Evolutionary conservation across 306 rosid genomes (phyloP).

Genomic region (Malus sieversii): DNA sequence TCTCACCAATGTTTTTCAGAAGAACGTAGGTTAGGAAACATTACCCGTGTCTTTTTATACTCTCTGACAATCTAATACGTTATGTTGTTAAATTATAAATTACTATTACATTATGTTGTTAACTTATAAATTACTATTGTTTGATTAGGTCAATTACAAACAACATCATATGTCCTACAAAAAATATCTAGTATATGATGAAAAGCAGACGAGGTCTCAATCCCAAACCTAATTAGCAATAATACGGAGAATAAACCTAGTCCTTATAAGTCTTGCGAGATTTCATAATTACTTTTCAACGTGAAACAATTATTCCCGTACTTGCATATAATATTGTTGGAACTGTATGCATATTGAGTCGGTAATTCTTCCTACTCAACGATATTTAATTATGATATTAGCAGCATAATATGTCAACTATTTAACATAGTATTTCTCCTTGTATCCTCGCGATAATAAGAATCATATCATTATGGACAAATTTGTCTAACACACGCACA

Average conservation of each 20-base stretch:
- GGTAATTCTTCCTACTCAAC: neutral
- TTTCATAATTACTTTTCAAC: neutral
- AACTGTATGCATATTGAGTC: neutral
- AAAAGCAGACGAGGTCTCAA: neutral
- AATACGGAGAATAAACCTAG: neutral
- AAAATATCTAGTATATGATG: neutral
- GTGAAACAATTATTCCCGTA: too few relatives aligned
- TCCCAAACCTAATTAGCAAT: neutral
- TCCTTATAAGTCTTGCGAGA: neutral
- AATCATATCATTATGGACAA: neutral
- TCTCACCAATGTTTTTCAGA: neutral
- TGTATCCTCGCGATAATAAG: neutral
- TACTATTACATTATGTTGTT: neutral
- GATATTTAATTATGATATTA: neutral
- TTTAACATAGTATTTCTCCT: neutral
- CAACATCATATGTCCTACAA: neutral
- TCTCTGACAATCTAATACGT: neutral
- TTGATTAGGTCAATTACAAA: neutral
- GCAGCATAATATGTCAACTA: neutral
- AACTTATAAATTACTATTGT: too few relatives aligned
- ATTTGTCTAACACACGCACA: constrained; percentile 2
- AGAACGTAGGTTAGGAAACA: neutral
- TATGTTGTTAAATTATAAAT: neutral
- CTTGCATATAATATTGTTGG: neutral
- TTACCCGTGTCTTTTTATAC: too few relatives aligned